These are phyloP conservation scores for Lipomyces mesembrius DNA, from an alignment of 805 yeast genomes.

Conservation along the genomic window DNA sequence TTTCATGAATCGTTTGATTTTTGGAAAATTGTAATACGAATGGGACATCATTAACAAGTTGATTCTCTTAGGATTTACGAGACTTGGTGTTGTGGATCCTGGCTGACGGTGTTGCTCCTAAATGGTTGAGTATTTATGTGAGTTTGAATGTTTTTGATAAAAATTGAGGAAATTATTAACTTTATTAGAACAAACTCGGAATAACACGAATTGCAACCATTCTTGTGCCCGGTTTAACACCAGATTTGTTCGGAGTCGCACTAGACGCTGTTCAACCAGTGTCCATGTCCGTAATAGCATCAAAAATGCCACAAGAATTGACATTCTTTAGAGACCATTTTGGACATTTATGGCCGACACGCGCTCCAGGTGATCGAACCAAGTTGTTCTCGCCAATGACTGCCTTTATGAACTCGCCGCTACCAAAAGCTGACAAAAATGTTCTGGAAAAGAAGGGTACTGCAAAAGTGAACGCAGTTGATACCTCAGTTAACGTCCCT, in stretches of 20 bases:
- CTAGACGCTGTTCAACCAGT: constrained; percentile 25
- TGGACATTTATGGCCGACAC: constrained; percentile 53
- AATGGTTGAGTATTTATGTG: constrained; percentile 53
- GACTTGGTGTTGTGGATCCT: constrained; percentile 53
- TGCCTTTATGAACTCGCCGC: constrained; percentile 60
- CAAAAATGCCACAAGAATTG: constrained; percentile 35
- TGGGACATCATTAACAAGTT: not conserved
- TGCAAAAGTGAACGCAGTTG: constrained; percentile 40
- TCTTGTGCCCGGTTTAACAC: constrained; percentile 67
- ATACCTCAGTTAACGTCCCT: constrained; percentile 8
- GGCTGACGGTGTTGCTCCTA: constrained; percentile 52
- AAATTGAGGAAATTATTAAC: constrained; percentile 6
- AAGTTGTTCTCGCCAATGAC: constrained; percentile 59
- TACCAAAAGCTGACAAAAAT: constrained; percentile 61
- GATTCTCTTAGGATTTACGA: constrained; percentile 50
- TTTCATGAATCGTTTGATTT: not conserved
- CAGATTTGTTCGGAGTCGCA: constrained; percentile 51
- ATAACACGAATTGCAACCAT: constrained; percentile 62
- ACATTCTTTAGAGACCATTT: constrained; percentile 51
- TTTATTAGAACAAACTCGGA: constrained; percentile 49
- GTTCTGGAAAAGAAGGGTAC: constrained; percentile 45
- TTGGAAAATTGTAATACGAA: not conserved
- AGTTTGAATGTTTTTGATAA: not conserved
- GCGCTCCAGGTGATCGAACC: constrained; percentile 69
- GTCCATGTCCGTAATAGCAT: not conserved